These are phyloP conservation scores for Ulota crispa DNA, from an alignment of 225 moss, liverwort and hornwort genomes.

Conservation along the genomic window DNA sequence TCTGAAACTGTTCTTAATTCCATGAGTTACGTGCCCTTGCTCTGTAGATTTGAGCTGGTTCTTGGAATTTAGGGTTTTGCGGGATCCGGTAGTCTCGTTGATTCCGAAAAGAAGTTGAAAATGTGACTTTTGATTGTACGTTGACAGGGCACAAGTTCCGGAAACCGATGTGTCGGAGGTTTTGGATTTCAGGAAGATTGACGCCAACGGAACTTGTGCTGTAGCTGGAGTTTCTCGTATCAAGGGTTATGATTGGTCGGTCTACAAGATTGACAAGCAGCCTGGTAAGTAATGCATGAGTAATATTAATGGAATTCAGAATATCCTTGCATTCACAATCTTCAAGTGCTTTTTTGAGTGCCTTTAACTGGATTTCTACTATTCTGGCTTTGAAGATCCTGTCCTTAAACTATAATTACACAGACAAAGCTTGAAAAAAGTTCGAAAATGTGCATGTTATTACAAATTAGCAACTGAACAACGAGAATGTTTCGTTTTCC, in stretches of 20 bases:
- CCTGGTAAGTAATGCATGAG: conserved; percentile 53
- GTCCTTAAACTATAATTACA: not conserved
- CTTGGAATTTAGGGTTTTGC: conserved; percentile 11
- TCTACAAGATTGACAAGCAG: conserved; percentile 68
- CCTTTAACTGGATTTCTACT: not conserved
- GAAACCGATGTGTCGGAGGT: conserved; percentile 79
- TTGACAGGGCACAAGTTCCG: conserved; percentile 60
- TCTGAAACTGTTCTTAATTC: conserved; percentile 28
- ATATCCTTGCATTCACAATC: not conserved
- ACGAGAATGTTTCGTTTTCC: not conserved
- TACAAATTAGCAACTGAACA: not conserved
- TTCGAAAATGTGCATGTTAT: not conserved
- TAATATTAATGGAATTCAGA: not conserved
- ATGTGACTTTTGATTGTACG: not conserved
- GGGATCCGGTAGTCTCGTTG: not conserved
- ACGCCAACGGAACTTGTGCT: conserved; percentile 22
- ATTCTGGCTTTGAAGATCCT: not conserved
- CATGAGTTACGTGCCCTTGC: not conserved
- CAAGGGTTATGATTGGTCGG: conserved; percentile 49
- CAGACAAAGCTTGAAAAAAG: not conserved
- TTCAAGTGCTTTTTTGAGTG: not conserved
- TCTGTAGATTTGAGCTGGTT: not conserved
- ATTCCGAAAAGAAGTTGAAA: not conserved
- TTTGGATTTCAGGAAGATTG: conserved; percentile 70
- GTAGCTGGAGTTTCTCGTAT: conserved; percentile 61